Evolutionary conservation across 176 grass and related monocot genomes (phyloP).

Genomic region (Carex littledalei): DNA sequence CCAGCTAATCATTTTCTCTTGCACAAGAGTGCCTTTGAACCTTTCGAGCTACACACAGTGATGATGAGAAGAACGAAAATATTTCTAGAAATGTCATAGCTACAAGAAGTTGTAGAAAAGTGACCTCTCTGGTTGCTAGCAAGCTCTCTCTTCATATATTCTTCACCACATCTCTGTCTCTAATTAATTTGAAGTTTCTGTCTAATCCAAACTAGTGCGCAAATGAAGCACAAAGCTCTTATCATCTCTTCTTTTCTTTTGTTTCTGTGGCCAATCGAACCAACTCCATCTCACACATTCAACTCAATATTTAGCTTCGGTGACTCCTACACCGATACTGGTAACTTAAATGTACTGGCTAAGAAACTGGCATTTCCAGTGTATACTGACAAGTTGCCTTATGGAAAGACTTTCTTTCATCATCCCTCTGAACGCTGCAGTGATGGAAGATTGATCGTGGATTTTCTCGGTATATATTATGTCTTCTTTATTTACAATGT

Average conservation of each 20-base stretch:
- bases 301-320: conserved; percentile 75
- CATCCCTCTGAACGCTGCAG: conserved; percentile 60
- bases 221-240: neutral
- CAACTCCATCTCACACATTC: conserved; percentile 31
- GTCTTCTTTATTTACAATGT: neutral
- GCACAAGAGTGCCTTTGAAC: neutral
- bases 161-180: too few species aligned
- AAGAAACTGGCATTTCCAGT: conserved; percentile 27
- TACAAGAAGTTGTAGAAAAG: neutral
- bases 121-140: neutral
- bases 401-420: conserved; percentile 63
- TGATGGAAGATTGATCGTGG: conserved; percentile 59
- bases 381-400: conserved; percentile 47
- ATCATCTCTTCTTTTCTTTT: neutral
- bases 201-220: neutral
- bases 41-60: neutral
- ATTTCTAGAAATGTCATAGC: neutral
- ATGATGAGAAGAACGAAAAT: neutral
- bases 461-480: conserved; percentile 45
- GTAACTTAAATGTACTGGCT: conserved; percentile 42
- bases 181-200: neutral
- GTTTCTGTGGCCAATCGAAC: neutral
- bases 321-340: conserved; percentile 72
- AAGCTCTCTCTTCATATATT: too few species aligned
- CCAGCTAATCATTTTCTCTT: neutral